Evolutionary conservation across 345 rosid genomes (phyloP).

Genomic region (Arabidopsis arenosa): DNA sequence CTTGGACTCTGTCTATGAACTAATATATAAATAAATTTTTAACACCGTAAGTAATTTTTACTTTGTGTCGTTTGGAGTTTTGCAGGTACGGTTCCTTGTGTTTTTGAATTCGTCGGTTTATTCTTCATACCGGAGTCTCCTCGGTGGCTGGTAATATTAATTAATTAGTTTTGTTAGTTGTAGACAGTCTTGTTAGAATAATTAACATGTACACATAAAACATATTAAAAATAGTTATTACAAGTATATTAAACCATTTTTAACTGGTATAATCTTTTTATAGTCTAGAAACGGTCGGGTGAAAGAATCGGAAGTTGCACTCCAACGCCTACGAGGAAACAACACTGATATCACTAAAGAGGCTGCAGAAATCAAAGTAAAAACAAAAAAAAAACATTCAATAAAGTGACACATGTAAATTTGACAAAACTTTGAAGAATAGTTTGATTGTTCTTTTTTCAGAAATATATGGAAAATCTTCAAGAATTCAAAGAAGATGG

Average conservation of each 20-base stretch:
- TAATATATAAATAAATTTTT: neutral
- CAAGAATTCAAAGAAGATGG: conserved; percentile 49
- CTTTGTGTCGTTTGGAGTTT: conserved; percentile 49
- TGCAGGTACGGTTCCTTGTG: conserved; percentile 60
- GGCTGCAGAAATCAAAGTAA: conserved; percentile 57
- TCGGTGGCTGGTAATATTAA: conserved; percentile 65
- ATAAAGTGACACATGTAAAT: neutral
- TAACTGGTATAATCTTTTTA: conserved; percentile 7
- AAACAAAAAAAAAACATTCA: neutral
- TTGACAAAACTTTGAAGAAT: neutral
- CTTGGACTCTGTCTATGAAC: neutral
- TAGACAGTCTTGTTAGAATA: conserved; percentile 41
- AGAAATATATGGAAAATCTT: conserved; percentile 57
- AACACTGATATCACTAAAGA: conserved; percentile 53
- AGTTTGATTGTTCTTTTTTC: neutral
- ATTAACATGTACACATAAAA: neutral
- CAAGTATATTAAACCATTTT: neutral
- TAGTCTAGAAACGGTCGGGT: conserved; percentile 60
- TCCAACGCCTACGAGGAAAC: conserved; percentile 56
- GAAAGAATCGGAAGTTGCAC: conserved; percentile 52
- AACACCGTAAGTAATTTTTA: conserved; percentile 37
- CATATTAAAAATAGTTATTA: neutral
- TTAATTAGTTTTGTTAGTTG: conserved; percentile 16
- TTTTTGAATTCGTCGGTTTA: conserved; percentile 40
- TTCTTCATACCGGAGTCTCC: conserved; percentile 49